Conservation (phyloP, 2,329 filamentous ascomycete species). For the Cylindrodendrum hubeiense region DNA sequence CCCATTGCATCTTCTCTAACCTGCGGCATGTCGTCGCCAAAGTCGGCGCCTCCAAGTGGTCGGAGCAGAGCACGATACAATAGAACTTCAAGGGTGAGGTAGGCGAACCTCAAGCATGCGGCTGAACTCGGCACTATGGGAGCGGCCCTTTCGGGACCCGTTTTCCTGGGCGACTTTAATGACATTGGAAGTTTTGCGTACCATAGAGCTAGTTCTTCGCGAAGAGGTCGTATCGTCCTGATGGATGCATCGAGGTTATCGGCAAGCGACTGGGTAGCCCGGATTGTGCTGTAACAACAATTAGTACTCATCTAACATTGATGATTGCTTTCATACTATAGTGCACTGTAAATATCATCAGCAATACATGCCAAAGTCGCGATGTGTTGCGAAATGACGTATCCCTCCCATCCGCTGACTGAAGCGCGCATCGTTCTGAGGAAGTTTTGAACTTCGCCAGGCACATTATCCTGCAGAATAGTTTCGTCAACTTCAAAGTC, state of each 20-base stretch:
- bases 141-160: neutral
- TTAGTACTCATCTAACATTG: neutral
- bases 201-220: neutral
- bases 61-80: neutral
- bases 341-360: neutral
- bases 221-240: neutral
- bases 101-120: neutral
- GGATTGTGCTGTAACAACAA: neutral
- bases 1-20: neutral
- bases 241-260: neutral
- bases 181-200: neutral
- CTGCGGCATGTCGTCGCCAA: neutral
- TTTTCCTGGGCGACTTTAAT: neutral
- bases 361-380: neutral
- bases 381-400: neutral
- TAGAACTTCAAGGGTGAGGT: neutral
- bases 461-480: neutral
- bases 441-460: neutral
- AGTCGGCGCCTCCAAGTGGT: neutral
- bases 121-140: neutral
- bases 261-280: neutral
- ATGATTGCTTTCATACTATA: neutral
- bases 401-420: neutral
- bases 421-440: neutral
- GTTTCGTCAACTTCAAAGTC: slow-evolving; percentile 8